Base-by-base conservation (phyloP, 345 rosid species). In the Moringa oleifera region DNA sequence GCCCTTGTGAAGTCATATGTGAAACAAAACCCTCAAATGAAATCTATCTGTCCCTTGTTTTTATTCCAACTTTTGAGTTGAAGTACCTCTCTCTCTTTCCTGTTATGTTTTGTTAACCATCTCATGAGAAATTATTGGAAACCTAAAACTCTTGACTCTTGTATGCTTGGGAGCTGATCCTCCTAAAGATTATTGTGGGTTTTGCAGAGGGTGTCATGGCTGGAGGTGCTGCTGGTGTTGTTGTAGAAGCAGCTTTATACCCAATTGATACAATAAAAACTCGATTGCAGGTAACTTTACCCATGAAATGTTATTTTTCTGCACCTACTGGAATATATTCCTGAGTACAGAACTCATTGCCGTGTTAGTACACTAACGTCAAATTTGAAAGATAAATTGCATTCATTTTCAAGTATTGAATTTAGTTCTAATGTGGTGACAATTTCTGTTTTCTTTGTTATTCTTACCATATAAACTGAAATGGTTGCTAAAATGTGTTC, bases 241-340 rank as follows among this genome's bases (percentile, higher is more conserved):
- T 84, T 45, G 97, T 85, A 11, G 96, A 91, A 76, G 83, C 97
- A 19, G 84, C 85, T 58, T 67, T 91, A 50, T 91, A 91, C 71
- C 96, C 97, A 47, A 77, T 91, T 65, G 97, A 91, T 79, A 91
- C 97, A 2, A 83, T 88, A 57, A 91, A 86, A 77, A 91, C 97
- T 59, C 76, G 96, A 58, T 73, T 91, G 0, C 97, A 91, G 80
- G 97, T 78, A 55, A n/a, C 0, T 66, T 68, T 58, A 49, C 58
- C 28, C 20, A 22, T 10, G 3, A 28, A n/a, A n/a, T n/a, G n/a
- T n/a, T 28, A 28, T 8, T 28, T 28, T 28, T 28, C 8, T 8
- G 33, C 33, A 8, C 33, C 33, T 28, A 28, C 33, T 28, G 33
- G 3, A 28, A 2, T 3, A 28, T 28, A 28, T 28, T 28, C 5